A percentile compares a stretch with the other conserved stretches of the same genome.
These are phyloP conservation scores for Lasiosphaeriaceae sp. DNA, from an alignment of 495 filamentous ascomycete genomes.

Conservation along the genomic window DNA sequence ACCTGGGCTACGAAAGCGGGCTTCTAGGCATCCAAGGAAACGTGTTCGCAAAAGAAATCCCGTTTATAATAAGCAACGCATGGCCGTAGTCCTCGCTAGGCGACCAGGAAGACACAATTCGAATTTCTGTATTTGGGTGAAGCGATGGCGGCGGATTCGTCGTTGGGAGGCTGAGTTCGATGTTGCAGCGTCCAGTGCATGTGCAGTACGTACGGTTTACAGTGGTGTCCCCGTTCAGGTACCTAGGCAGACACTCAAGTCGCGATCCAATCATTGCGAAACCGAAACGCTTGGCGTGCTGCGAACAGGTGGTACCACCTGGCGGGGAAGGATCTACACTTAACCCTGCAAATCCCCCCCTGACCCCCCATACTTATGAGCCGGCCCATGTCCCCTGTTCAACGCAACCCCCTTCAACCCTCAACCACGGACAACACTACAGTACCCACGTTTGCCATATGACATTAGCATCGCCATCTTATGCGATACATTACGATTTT, in stretches of 20 bases:
- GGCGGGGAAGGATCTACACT: neutral
- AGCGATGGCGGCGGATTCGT: constrained; percentile 8
- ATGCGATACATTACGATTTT: no score
- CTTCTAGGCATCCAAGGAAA: constrained; percentile 11
- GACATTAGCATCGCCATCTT: no score
- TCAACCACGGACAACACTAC: no score
- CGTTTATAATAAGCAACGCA: constrained; percentile 13
- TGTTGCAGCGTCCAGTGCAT: neutral
- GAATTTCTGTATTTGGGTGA: constrained; percentile 3
- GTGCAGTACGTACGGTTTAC: neutral
- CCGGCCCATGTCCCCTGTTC: no score
- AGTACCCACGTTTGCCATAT: no score
- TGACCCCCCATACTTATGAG: no score
- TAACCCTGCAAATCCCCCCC: no score
- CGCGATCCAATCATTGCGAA: neutral
- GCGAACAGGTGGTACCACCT: neutral
- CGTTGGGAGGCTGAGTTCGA: neutral
- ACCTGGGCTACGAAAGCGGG: neutral
- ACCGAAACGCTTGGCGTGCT: neutral
- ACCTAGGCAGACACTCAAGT: no score
- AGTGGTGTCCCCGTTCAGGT: neutral
- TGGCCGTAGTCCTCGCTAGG: constrained; percentile 10
- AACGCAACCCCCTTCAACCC: no score
- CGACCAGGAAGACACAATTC: constrained; percentile 4
- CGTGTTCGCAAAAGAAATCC: constrained; percentile 3